A percentile compares a stretch with the other conserved stretches of the same genome.
These are phyloP conservation scores for Globisporangium canariense DNA, from an alignment of 352 stramenopile genomes.

Conservation along the genomic window DNA sequence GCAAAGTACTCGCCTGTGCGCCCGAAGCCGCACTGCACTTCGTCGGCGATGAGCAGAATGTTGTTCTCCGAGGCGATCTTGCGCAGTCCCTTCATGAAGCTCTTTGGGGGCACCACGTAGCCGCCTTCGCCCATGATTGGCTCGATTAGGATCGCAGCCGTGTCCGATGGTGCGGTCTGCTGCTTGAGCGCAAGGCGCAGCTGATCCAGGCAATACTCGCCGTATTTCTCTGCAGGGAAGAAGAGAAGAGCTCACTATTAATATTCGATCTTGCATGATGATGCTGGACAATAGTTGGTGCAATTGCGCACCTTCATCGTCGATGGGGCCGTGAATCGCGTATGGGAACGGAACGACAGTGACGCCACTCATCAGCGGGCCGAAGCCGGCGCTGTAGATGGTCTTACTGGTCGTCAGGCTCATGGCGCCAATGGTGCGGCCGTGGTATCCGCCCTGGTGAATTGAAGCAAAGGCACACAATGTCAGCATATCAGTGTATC, in stretches of 20 bases:
- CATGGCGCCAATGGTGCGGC: conserved; percentile 90
- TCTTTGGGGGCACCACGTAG: conserved; percentile 88
- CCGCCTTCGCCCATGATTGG: conserved; percentile 89
- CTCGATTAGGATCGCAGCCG: conserved; percentile 91
- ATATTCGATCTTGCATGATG: not conserved
- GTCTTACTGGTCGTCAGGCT: conserved; percentile 91
- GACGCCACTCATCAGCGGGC: conserved; percentile 71
- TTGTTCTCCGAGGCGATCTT: conserved; percentile 90
- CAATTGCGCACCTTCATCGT: conserved; percentile 44
- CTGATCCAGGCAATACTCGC: conserved; percentile 79
- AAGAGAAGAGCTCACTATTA: conserved; percentile 10
- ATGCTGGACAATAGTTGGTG: not conserved
- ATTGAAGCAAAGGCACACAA: not conserved
- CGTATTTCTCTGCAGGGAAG: conserved; percentile 39
- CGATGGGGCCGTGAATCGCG: conserved; percentile 72
- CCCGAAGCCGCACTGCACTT: conserved; percentile 90
- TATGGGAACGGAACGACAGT: conserved; percentile 90
- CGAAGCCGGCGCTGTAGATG: conserved; percentile 86
- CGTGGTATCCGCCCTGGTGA: conserved; percentile 84
- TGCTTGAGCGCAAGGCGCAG: conserved; percentile 89
- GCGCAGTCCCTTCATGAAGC: conserved; percentile 90
- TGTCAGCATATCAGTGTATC: not conserved
- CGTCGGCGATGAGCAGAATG: conserved; percentile 93
- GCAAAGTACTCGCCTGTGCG: conserved; percentile 88
- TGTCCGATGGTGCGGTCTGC: conserved; percentile 82